These are phyloP conservation scores for Fonsecaea erecta DNA, from an alignment of 2,329 filamentous ascomycete genomes.

Conservation along the genomic window DNA sequence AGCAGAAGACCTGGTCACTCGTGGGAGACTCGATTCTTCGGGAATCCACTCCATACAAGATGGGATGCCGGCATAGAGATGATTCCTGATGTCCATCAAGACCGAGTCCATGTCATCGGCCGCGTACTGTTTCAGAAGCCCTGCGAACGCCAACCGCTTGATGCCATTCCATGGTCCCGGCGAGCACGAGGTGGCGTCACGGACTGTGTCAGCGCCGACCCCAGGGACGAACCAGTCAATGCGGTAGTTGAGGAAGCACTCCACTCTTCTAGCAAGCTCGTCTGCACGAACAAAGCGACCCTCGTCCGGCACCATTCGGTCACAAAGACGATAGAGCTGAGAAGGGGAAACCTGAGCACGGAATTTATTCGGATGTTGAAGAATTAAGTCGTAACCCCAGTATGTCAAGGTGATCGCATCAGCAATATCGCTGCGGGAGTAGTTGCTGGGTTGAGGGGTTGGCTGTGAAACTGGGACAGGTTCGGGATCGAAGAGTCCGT, in stretches of 20 bases:
- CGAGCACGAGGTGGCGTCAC: neutral
- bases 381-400: neutral
- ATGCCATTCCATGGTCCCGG: slow-evolving; percentile 4
- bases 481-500: neutral
- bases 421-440: neutral
- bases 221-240: neutral
- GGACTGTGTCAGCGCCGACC: neutral
- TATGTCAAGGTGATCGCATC: neutral
- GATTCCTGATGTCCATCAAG: neutral
- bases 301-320: neutral
- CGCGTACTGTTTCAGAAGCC: neutral
- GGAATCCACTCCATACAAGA: neutral
- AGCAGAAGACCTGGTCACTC: neutral
- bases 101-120: neutral
- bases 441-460: neutral
- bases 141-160: slow-evolving; percentile 1
- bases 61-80: neutral
- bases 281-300: neutral
- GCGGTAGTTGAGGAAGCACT: neutral
- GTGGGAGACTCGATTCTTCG: neutral
- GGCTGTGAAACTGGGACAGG: neutral
- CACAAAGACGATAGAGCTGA: neutral
- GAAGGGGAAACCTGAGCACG: neutral
- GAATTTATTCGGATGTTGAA: neutral
- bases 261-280: neutral